Evolutionary conservation across 805 yeast species (phyloP).

Genomic region (Blastobotrys muscicola): DNA sequence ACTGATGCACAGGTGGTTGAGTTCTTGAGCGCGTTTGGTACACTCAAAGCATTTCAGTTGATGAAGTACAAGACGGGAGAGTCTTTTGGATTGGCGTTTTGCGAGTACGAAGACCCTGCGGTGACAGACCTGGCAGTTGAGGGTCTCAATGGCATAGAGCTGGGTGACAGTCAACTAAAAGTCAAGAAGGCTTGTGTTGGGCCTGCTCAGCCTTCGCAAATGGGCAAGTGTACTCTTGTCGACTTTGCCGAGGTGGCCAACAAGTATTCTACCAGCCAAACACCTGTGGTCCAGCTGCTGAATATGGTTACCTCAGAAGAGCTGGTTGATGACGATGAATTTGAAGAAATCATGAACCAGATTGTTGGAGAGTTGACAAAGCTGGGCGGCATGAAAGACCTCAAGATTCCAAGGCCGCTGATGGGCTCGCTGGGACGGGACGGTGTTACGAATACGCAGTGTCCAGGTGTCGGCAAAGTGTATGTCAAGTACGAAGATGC

Average conservation of each 20-base stretch:
- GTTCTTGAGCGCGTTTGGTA: conserved; percentile 33
- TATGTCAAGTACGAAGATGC: conserved; percentile 53
- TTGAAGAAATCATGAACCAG: conserved; percentile 42
- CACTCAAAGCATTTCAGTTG: conserved; percentile 33
- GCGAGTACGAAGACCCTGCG: conserved; percentile 31
- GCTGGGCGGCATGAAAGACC: conserved; percentile 42
- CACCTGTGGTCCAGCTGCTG: conserved; percentile 47
- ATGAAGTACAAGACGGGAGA: conserved; percentile 36
- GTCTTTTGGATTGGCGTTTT: conserved; percentile 52
- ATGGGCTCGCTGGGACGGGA: conserved; percentile 30
- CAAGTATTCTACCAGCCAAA: conserved; percentile 13
- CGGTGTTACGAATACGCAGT: background rate
- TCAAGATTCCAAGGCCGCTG: conserved; percentile 56
- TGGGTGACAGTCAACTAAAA: conserved; percentile 30
- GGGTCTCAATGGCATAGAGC: conserved; percentile 28
- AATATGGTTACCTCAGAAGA: conserved; percentile 62
- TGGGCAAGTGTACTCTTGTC: conserved; percentile 23
- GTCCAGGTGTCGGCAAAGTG: conserved; percentile 60
- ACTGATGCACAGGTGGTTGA: conserved; percentile 37
- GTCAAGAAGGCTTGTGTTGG: conserved; percentile 33
- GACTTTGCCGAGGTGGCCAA: conserved; percentile 22
- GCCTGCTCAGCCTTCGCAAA: conserved; percentile 14
- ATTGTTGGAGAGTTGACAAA: conserved; percentile 40
- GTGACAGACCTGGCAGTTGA: conserved; percentile 23
- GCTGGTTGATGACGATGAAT: conserved; percentile 40